Percentiles rank a stretch among this genome's conserved stretches.
Conservation (phyloP, 441 rosid genomes). For the Corymbia citriodora region DNA sequence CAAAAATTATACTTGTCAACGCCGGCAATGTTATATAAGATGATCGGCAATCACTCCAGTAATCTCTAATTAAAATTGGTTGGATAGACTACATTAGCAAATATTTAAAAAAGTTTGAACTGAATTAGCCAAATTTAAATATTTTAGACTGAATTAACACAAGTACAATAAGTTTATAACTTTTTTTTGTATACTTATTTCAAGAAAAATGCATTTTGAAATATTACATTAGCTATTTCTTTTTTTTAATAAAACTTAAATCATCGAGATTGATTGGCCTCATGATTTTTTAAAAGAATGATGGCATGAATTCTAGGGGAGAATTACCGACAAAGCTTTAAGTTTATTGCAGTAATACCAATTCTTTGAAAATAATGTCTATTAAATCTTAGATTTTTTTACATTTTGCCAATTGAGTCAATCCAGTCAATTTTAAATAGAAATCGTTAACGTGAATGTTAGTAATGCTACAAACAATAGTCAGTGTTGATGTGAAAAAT, state of each 20-base stretch:
- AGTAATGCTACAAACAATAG: too few relatives aligned
- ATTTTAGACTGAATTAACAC: too few relatives aligned
- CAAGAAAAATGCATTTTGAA: background rate
- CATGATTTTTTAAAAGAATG: background rate
- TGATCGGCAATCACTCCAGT: rapidly evolving
- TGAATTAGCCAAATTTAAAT: too few relatives aligned
- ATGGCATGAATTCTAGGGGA: background rate
- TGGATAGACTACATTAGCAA: too few relatives aligned
- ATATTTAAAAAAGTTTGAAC: too few relatives aligned
- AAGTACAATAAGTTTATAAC: too few relatives aligned
- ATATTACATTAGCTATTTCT: background rate
- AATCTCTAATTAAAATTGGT: too few relatives aligned
- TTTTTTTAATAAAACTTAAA: background rate
- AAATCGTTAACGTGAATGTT: rapidly evolving
- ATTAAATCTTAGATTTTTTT: too few relatives aligned
- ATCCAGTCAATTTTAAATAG: rapidly evolving
- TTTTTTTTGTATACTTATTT: too few relatives aligned
- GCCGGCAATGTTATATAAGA: rapidly evolving
- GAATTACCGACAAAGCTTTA: too few relatives aligned
- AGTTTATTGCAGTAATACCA: background rate
- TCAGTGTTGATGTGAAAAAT: rapidly evolving
- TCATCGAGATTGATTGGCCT: background rate
- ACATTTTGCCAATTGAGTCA: rapidly evolving
- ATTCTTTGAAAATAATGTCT: too few relatives aligned
- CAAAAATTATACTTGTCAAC: too few relatives aligned